Percentiles rank a stretch among this genome's conserved stretches.
phyloP scores from a whole-genome alignment of 257 asterid genomes.

The Rubia yunnanensis region DNA sequence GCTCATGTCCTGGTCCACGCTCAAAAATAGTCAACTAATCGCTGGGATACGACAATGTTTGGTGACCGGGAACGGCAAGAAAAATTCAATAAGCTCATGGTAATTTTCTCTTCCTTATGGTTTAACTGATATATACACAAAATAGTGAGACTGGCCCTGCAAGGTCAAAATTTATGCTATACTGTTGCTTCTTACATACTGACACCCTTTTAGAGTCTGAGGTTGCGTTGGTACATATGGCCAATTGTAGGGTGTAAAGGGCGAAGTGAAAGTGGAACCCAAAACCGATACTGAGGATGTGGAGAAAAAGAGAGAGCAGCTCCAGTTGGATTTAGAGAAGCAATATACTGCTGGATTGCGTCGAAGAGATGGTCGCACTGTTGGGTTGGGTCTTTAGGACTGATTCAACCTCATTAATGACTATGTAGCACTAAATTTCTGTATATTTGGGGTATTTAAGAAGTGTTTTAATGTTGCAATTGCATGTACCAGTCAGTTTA shows the following conservation, averaged over 20 bases:
- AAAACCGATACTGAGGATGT: constrained; percentile 50
- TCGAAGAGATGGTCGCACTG: constrained; percentile 97
- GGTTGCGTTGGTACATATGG: constrained; percentile 91
- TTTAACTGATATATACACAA: constrained; percentile 5
- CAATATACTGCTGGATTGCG: constrained; percentile 98
- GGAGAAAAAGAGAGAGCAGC: constrained; percentile 77
- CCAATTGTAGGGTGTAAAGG: constrained; percentile 99
- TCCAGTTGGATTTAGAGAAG: constrained; percentile 87
- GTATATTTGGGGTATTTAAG: background rate
- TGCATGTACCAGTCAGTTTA: background rate
- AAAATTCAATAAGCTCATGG: constrained; percentile 99
- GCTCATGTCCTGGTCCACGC: constrained; percentile 26
- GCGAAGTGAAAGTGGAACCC: constrained; percentile 47
- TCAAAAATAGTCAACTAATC: constrained; percentile 53
- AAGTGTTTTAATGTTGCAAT: background rate
- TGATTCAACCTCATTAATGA: background rate
- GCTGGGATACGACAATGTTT: constrained; percentile 68
- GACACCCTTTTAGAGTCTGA: constrained; percentile 98
- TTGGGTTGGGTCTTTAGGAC: constrained; percentile 79
- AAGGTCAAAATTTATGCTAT: constrained; percentile 11
- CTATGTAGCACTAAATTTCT: background rate
- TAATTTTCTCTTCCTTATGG: constrained; percentile 31
- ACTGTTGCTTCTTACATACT: constrained; percentile 39
- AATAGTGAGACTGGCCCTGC: background rate
- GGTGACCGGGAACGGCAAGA: constrained; percentile 95